These are phyloP conservation scores for Lanmaoa rubissima DNA, from an alignment of 768 basidiomycete genomes.

Conservation along the genomic window DNA sequence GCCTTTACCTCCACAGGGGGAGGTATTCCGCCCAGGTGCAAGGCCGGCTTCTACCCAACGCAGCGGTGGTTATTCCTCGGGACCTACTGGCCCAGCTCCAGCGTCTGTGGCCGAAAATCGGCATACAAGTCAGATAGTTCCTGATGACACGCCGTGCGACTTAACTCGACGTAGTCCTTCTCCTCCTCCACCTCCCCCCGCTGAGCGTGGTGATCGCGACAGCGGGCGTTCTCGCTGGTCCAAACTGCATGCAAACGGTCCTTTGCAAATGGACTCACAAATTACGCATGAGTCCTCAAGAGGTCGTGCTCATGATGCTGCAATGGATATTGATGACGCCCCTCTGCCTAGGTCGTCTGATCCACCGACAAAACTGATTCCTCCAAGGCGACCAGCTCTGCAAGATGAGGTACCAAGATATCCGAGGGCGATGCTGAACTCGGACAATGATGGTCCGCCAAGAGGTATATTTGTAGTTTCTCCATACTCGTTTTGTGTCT, in stretches of 20 bases:
- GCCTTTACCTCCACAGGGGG: constrained; percentile 38
- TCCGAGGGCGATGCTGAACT: constrained; percentile 37
- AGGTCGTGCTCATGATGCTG: constrained; percentile 20
- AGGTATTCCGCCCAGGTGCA: constrained; percentile 26
- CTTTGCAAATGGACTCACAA: constrained; percentile 14
- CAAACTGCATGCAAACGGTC: constrained; percentile 12
- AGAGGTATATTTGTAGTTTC: constrained; percentile 9
- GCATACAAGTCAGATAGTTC: not conserved
- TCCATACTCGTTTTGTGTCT: not conserved
- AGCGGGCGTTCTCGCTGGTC: constrained; percentile 14
- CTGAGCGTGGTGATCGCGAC: constrained; percentile 19
- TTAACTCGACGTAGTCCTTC: constrained; percentile 15
- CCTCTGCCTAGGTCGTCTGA: constrained; percentile 22
- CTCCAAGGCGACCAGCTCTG: constrained; percentile 14
- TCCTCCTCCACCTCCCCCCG: not conserved
- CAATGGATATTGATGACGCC: constrained; percentile 30
- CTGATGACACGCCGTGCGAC: constrained; percentile 7
- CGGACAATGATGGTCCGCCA: constrained; percentile 17
- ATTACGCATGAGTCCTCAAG: constrained; percentile 19
- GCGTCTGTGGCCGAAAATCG: constrained; percentile 10
- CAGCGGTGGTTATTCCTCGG: constrained; percentile 8
- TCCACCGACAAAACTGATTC: constrained; percentile 14
- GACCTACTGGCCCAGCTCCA: not conserved
- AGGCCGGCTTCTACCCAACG: constrained; percentile 13
- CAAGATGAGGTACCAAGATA: constrained; percentile 33